Evolutionary conservation across 495 filamentous ascomycete species (phyloP).

Genomic region (Bryoglossum gracile): DNA sequence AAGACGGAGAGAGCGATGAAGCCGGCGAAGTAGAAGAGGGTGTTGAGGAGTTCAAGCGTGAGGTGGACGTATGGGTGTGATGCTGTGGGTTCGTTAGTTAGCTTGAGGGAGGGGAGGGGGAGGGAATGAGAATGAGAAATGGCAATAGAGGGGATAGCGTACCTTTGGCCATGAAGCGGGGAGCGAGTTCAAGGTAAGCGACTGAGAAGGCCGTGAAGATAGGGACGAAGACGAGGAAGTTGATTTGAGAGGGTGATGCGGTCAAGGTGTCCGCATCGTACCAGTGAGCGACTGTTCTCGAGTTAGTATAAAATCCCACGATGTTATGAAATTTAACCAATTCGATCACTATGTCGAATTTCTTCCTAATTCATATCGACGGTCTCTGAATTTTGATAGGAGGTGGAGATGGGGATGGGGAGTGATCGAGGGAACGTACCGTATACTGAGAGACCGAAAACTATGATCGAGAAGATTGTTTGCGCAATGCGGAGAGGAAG

Average conservation of each 20-base stretch:
- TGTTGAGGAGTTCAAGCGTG: slow-evolving; percentile 55
- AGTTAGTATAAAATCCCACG: not conserved
- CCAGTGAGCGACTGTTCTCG: slow-evolving; percentile 43
- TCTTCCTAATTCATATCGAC: too few species aligned
- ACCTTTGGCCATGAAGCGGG: slow-evolving; percentile 43
- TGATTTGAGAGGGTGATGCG: slow-evolving; percentile 49
- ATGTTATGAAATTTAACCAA: not conserved
- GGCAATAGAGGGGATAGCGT: slow-evolving; percentile 8
- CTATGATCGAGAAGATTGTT: slow-evolving; percentile 54
- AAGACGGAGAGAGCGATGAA: slow-evolving; percentile 66
- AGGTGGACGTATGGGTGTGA: slow-evolving; percentile 53
- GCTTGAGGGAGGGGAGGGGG: too few species aligned
- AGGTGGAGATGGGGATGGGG: too few species aligned
- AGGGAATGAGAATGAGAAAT: not conserved
- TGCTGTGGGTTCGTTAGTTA: too few species aligned
- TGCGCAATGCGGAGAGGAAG: slow-evolving; percentile 37
- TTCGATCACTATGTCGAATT: not conserved
- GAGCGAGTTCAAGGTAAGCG: slow-evolving; percentile 56
- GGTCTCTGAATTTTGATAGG: too few species aligned
- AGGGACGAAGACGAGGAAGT: slow-evolving; percentile 64
- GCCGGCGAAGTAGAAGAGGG: slow-evolving; percentile 76
- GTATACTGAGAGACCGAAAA: slow-evolving; percentile 62
- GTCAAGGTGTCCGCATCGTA: slow-evolving; percentile 40
- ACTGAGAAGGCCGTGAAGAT: slow-evolving; percentile 60
- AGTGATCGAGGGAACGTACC: slow-evolving; percentile 46